Conservation (phyloP, 495 filamentous ascomycete species). For the Trichocladium uniseriatum region DNA sequence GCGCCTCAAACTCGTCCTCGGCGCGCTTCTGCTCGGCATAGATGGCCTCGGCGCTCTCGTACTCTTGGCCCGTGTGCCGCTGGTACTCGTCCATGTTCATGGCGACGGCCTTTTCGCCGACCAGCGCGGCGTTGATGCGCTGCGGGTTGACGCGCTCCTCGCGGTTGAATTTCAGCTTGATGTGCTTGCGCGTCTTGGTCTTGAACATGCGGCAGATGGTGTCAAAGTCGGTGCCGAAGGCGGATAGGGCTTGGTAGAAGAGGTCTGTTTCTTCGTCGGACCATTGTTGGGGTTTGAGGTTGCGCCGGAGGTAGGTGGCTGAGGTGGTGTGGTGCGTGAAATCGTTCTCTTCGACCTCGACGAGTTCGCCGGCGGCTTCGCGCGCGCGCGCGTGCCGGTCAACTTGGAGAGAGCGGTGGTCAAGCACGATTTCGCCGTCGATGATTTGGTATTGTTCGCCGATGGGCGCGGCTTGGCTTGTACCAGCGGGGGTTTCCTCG, state of each 20-base stretch:
- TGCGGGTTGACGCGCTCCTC: constrained; percentile 73
- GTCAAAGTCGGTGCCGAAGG: constrained; percentile 91
- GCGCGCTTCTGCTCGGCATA: constrained; percentile 60
- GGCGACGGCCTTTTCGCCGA: constrained; percentile 44
- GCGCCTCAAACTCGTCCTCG: constrained; percentile 55
- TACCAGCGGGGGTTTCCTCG: constrained; percentile 1
- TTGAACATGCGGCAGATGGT: constrained; percentile 80
- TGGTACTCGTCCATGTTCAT: constrained; percentile 63
- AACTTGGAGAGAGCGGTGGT: constrained; percentile 65
- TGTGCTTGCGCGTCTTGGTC: constrained; percentile 59
- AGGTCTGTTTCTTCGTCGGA: constrained; percentile 63
- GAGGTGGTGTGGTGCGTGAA: constrained; percentile 70
- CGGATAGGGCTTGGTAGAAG: constrained; percentile 74
- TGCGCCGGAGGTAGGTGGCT: constrained; percentile 61
- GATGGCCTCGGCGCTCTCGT: constrained; percentile 50
- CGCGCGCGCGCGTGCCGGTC: constrained; percentile 65
- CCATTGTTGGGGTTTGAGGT: constrained; percentile 59
- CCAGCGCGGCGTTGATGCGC: constrained; percentile 58
- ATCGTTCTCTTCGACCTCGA: constrained; percentile 72
- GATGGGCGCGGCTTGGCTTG: constrained; percentile 6
- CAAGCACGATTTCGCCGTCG: constrained; percentile 75
- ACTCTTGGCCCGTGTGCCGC: constrained; percentile 48
- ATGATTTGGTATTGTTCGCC: constrained; percentile 47
- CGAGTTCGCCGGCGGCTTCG: constrained; percentile 44
- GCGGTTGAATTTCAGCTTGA: constrained; percentile 88